Evolutionary conservation across 2,329 filamentous ascomycete genomes (phyloP).

Genomic region (Simplicillium aogashimaense): DNA sequence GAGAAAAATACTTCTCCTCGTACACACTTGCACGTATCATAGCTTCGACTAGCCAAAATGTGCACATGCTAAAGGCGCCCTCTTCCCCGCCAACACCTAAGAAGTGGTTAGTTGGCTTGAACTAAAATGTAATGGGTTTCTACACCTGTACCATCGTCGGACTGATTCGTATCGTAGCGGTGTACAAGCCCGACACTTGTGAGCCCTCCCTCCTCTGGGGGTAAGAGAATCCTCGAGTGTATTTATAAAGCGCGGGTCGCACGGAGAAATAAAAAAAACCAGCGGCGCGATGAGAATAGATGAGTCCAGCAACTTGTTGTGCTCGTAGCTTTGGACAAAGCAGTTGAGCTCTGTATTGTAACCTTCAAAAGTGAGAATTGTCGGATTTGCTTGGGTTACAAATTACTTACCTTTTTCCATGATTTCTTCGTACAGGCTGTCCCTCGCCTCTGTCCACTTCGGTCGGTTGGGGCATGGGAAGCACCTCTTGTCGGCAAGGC

Average conservation of each 20-base stretch:
- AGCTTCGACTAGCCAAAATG: slow-evolving; percentile 74
- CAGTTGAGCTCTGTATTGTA: slow-evolving; percentile 61
- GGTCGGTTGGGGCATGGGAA: slow-evolving; percentile 62
- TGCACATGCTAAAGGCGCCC: slow-evolving; percentile 73
- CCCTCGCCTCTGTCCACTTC: slow-evolving; percentile 57
- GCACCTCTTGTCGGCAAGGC: slow-evolving; percentile 64
- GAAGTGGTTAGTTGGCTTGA: slow-evolving; percentile 4
- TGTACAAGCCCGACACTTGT: slow-evolving; percentile 69
- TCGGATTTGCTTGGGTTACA: slow-evolving; percentile 5
- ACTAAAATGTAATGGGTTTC: background rate
- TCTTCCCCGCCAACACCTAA: slow-evolving; percentile 63
- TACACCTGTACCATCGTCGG: slow-evolving; percentile 58
- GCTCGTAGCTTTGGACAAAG: slow-evolving; percentile 71
- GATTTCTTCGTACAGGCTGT: slow-evolving; percentile 62
- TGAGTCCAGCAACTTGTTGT: slow-evolving; percentile 58
- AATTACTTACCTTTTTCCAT: slow-evolving; percentile 52
- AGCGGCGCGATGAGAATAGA: slow-evolving; percentile 67
- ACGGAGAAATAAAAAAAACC: slow-evolving; percentile 71
- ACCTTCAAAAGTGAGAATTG: slow-evolving; percentile 25
- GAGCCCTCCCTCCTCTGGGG: slow-evolving; percentile 65
- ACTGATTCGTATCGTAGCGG: slow-evolving; percentile 59
- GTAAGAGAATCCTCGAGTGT: slow-evolving; percentile 65
- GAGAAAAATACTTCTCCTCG: slow-evolving; percentile 51
- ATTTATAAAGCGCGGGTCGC: slow-evolving; percentile 63
- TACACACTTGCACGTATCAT: slow-evolving; percentile 59